Base-by-base conservation (phyloP, 768 basidiomycete species). In the Mycena vulgaris region DNA sequence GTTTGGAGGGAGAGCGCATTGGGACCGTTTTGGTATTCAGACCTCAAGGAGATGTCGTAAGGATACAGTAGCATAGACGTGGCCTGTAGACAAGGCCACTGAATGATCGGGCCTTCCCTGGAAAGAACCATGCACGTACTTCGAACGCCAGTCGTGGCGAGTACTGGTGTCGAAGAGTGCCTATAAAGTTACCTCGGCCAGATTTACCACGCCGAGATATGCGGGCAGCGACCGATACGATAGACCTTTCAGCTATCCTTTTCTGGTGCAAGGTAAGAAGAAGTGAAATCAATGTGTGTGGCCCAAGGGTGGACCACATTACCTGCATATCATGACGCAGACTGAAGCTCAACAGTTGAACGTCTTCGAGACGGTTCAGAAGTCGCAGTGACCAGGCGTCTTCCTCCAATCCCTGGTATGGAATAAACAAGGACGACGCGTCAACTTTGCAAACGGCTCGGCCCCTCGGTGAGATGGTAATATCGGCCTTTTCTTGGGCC, bases 161-260 rank as follows among this genome's bases (percentile, higher is more conserved):
- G 75, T 89, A 90, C 74, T 94, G 93, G 78, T 95, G 92, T 65
- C 87, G 88, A 55, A 96, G 79, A 2, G 94, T 94, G 40, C 93
- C 93, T 28, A 89, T 76, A 42, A 96, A 77, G 65, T 86, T 87
- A 19, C 84, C 84, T 13, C 79, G 74, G 25, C 74, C 77, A 49
- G 72, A 73, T 14, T 59, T 68, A 58, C 75, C 75, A 66, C 75
- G 67, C 51, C 76, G 72, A 59, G 79, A 80, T 73, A 84, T 80
- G 64, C 81, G 81, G 45, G 83, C 82, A 60, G 82, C 80, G 28
- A 89, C 72, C 25, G 78, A 72, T 10, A 88, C 25, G 48, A 79
- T 79, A 2, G 89, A 90, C 49, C 83, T 83, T 23, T 85, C 79
- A 42, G 78, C 81, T 55, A 92, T 57, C 42, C 79, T 81, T 80